Base-by-base conservation (phyloP, 768 basidiomycete species). In the Mycena leptocephala region DNA sequence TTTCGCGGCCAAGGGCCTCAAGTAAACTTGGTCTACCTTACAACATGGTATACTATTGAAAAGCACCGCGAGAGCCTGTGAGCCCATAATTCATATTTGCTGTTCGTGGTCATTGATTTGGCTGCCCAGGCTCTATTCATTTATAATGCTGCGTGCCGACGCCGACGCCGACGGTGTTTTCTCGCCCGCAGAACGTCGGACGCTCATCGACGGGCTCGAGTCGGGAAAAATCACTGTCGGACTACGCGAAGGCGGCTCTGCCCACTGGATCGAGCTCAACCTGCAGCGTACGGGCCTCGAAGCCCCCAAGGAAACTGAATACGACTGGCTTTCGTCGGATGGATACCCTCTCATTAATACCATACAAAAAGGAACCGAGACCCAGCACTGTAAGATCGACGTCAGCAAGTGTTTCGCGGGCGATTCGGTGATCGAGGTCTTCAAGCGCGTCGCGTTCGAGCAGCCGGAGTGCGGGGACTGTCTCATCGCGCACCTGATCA, bases 11-110 rank as follows among this genome's bases (percentile, higher is more conserved):
- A 76, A 8, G 71, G 71, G 13, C 30, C 66, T 9, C 77, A 78
- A 37, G 74, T 73, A 4, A 78, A 78, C 67, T 10, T 78, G 55
- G 22, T 75, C 20, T 78, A 65, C 37, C 71, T 78, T 20, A 35
- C 71, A 18, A 78, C 77, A 10, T 78, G 77, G 77, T 78, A 78
- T 53, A 78, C 70, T 7, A 73, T 78, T n/a, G 78, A 79, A 53
- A 76, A 79, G 37, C 78, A 79, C 69, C 78, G 78, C 41, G 76
- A 76, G 46, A 32, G 53, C 46, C 22, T 79, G 72, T 75, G 20
- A 65, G 70, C 6, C 37, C 37, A 26, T 18, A 33, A 33, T 51
- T 32, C 7, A n/a, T 39, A 33, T 30, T 5, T 16, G 16, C 26
- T 68, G 13, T 6, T 41, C 30, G 1, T 59, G 37, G 26, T 51